Conservation (phyloP, 2,329 filamentous ascomycete genomes). For the Trichoderma sp. region DNA sequence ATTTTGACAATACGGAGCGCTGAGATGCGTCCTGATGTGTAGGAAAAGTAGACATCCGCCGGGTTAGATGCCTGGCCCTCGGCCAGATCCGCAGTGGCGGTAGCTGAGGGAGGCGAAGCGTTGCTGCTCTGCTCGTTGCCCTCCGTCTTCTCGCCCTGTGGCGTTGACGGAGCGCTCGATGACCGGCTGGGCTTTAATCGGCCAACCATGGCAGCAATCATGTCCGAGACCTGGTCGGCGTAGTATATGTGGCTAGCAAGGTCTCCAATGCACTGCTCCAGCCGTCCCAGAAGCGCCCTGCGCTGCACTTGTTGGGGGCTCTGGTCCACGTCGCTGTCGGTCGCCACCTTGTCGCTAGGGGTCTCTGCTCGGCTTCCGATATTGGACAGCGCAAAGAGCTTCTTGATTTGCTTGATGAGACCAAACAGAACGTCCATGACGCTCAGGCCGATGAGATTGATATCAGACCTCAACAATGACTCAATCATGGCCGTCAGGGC, state of each 20-base stretch:
- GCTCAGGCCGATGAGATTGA: conserved; percentile 93
- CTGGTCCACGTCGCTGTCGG: conserved; percentile 38
- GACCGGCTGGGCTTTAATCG: conserved; percentile 69
- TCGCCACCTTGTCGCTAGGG: conserved; percentile 39
- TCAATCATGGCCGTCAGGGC: conserved; percentile 77
- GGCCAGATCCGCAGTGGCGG: conserved; percentile 43
- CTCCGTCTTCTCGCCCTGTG: conserved; percentile 50
- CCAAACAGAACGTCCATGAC: conserved; percentile 93
- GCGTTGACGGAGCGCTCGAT: conserved; percentile 47
- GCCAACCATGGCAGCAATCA: conserved; percentile 78
- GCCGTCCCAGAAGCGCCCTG: conserved; percentile 65
- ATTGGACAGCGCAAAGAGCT: conserved; percentile 67
- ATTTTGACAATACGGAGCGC: conserved; percentile 80
- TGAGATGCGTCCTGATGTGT: conserved; percentile 57
- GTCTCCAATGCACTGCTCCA: conserved; percentile 85
- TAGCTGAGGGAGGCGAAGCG: conserved; percentile 37
- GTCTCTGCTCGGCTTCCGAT: conserved; percentile 38
- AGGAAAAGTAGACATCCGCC: conserved; percentile 54
- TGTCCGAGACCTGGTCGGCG: conserved; percentile 91
- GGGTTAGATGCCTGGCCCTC: conserved; percentile 48
- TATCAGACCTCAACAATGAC: conserved; percentile 79
- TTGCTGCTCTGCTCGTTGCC: conserved; percentile 37
- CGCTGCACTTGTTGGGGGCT: conserved; percentile 48
- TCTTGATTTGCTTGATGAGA: conserved; percentile 79
- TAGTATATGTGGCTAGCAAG: conserved; percentile 96